phyloP scores from a whole-genome alignment of 257 asterid genomes.

The Gardenia jasminoides region DNA sequence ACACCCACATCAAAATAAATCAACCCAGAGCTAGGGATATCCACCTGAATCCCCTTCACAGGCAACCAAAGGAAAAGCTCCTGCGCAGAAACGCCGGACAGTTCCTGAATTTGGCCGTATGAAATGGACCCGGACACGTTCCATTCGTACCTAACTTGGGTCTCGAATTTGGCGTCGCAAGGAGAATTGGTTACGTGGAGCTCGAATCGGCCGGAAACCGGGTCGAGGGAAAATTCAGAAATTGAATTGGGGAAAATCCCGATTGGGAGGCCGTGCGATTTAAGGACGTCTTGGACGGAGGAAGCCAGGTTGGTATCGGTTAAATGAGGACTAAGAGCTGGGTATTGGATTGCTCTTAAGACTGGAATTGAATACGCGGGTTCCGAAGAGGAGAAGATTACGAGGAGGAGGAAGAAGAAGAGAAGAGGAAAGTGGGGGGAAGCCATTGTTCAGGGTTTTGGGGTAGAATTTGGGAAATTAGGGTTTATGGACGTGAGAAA shows the following conservation, averaged over 20 bases:
- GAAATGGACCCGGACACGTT: constrained; percentile 55
- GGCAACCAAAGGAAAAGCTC: constrained; percentile 90
- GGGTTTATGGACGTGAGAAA: constrained; percentile 20
- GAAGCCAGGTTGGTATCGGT: constrained; percentile 21
- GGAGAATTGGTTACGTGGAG: constrained; percentile 55
- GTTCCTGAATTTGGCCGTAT: constrained; percentile 45
- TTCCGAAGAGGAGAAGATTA: constrained; percentile 15
- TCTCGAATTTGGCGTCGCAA: constrained; percentile 79
- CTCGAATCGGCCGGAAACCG: constrained; percentile 51
- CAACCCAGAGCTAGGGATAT: constrained; percentile 85
- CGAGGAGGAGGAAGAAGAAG: constrained; percentile 3
- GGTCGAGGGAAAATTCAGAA: constrained; percentile 47
- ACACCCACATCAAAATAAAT: constrained; percentile 85
- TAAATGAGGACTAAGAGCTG: background rate
- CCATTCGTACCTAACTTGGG: constrained; percentile 56
- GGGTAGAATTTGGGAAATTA: constrained; percentile 27
- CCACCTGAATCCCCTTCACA: constrained; percentile 69
- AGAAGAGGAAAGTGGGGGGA: background rate
- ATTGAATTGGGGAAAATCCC: constrained; percentile 82
- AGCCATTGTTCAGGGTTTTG: background rate
- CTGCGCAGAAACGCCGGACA: constrained; percentile 74
- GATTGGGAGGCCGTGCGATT: constrained; percentile 57
- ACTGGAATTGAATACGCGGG: constrained; percentile 11
- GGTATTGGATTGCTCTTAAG: background rate
- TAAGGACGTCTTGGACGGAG: constrained; percentile 51